A percentile compares a stretch with the other conserved stretches of the same genome.
Evolutionary conservation across 768 basidiomycete species (phyloP).

Genomic region (Termitomyces sp.): DNA sequence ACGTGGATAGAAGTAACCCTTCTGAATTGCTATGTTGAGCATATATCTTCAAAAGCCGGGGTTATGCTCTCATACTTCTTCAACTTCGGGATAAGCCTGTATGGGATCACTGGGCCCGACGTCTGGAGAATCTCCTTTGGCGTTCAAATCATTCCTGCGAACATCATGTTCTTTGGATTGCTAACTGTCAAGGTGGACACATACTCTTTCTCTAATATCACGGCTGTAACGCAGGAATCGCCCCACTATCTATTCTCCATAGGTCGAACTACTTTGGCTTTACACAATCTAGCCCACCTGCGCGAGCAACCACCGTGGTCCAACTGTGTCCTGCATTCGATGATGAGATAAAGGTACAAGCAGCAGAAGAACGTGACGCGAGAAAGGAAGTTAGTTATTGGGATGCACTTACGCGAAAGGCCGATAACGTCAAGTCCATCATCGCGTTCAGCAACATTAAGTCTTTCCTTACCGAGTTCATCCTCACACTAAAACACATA

Average conservation of each 20-base stretch:
- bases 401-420: slow-evolving; percentile 74
- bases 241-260: slow-evolving; percentile 72
- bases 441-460: slow-evolving; percentile 80
- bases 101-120: slow-evolving; percentile 37
- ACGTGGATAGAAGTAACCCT: too few species aligned
- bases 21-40: too few species aligned
- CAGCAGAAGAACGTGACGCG: slow-evolving; percentile 64
- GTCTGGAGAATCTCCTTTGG: slow-evolving; percentile 74
- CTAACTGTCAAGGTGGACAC: slow-evolving; percentile 50
- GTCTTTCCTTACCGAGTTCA: not conserved
- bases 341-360: slow-evolving; percentile 82
- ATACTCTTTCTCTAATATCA: slow-evolving; percentile 5
- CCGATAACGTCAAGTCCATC: slow-evolving; percentile 73
- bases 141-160: slow-evolving; percentile 72
- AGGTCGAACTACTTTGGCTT: slow-evolving; percentile 46
- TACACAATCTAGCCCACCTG: slow-evolving; percentile 58
- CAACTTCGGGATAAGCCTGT: slow-evolving; percentile 46
- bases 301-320: slow-evolving; percentile 40
- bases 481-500: slow-evolving; percentile 15
- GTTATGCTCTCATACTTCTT: slow-evolving; percentile 84
- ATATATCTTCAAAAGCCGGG: too few species aligned
- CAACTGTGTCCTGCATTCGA: slow-evolving; percentile 48
- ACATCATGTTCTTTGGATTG: slow-evolving; percentile 61
- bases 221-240: slow-evolving; percentile 44
- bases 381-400: slow-evolving; percentile 57